Base-by-base conservation (phyloP, 148 eudicot genomes). In the Rhododendron griersonianum region DNA sequence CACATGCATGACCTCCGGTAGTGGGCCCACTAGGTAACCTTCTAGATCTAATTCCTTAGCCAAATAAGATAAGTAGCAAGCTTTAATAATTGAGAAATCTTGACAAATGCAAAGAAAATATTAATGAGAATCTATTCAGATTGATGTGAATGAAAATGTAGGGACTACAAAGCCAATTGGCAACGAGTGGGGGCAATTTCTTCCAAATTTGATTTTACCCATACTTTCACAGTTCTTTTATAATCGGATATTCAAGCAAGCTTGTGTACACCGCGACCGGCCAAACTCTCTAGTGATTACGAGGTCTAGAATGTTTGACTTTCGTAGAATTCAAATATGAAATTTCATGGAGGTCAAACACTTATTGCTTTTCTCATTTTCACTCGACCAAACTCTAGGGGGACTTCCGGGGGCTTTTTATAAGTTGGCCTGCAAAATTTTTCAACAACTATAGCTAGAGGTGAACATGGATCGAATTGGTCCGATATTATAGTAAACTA, bases 21-120 rank as follows among this genome's bases (percentile, higher is more conserved):
- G 79, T 30, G 85, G 85, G 44, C 28, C 51, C 78, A 5, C 53
- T 7, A 21, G 80, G 5, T 28, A 25, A 7, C 80, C 39, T 65
- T 67, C 67, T 69, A 25, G 87, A 86, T 80, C 87, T 57, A 86
- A 50, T 13, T 37, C 51, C 41, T 78, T 73, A 1, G 9, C 83
- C 25, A 10, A 25, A 50, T 50, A 71, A 80, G 78, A 83, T 7
- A 50, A 51, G 55, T 51, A 6, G 23, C n/a, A 78, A 9, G 45
- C 2, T 8, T 33, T 78, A 53, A 75, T 84, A 30, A 55, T 84
- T 0, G n/a, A 59, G 23, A 10, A 59, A 30, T 25, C 14, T 67
- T 67, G 33, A 67, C 74, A 25, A 19, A 21, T 61, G 0, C 2
- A 7, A 61, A 25, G 13, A 67, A 67, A 65, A 69, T 2, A 21